Conservation (phyloP, 768 basidiomycete species). For the Trametes gibbosa region DNA sequence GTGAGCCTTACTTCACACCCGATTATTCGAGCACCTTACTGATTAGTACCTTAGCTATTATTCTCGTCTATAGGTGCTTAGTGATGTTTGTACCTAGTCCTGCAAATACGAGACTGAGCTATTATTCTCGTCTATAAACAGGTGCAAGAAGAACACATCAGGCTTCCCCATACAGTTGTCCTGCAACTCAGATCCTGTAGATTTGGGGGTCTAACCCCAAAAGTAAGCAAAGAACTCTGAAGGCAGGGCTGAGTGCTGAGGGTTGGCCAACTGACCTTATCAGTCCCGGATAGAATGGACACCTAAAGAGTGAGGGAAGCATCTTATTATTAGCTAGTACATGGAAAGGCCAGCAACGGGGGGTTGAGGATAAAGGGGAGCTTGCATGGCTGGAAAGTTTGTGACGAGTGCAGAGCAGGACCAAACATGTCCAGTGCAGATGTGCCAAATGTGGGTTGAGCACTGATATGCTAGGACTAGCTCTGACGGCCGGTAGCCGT, state of each 20-base stretch:
- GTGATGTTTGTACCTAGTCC: too few relatives aligned
- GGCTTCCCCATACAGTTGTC: neutral
- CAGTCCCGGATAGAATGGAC: neutral
- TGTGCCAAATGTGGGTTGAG: too few relatives aligned
- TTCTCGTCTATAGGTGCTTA: too few relatives aligned
- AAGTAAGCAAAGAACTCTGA: neutral
- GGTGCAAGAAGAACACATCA: neutral
- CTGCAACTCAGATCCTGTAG: conserved; percentile 7
- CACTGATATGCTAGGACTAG: too few relatives aligned
- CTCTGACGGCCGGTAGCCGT: too few relatives aligned
- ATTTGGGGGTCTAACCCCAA: conserved; percentile 9
- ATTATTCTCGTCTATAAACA: too few relatives aligned
- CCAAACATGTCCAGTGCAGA: neutral
- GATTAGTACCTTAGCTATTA: too few relatives aligned
- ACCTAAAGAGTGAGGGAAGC: neutral
- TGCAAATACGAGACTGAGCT: too few relatives aligned
- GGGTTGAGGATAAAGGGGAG: too few relatives aligned
- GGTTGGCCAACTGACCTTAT: neutral
- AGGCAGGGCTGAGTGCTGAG: neutral
- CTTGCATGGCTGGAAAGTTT: neutral
- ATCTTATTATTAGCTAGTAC: neutral
- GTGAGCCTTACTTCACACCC: too few relatives aligned
- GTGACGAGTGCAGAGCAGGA: neutral
- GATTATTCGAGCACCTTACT: too few relatives aligned
- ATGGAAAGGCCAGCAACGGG: neutral